Evolutionary conservation across 768 basidiomycete genomes (phyloP), one percentile per base, ranked within the genome.

Genomic region (Tylopilus cervinicoccineus): DNA sequence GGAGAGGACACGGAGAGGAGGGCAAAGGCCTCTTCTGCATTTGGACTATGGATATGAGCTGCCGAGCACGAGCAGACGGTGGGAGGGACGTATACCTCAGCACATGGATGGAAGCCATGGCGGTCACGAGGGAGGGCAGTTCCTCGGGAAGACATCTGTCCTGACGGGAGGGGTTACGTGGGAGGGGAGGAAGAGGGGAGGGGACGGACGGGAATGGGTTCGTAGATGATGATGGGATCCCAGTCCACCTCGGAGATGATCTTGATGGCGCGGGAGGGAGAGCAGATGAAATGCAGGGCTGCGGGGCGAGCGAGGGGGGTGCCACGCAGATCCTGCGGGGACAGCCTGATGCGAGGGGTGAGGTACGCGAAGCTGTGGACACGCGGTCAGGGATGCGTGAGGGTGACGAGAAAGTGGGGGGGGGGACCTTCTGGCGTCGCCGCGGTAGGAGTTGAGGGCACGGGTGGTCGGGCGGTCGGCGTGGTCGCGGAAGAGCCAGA

Each of bases 211-310:
- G 90, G 91, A 53, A 93, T 87, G 2, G 93, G 93, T 67, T 94
- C 92, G 56, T 84, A 95, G 36, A 93, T 80, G 2, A 79, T 75
- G 38, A 70, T 70, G 5, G 92, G 86, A 8, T 68, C 58, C 88
- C 91, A 92, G 10, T 70, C 61, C 12, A 86, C 74, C 63, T 93
- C 84, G 29, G 77, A 73, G 52, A 88, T 70, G 48, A 94, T 85
- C 5, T 70, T 70, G 13, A 71, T 64, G 5, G 89, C 88, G 36
- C 93, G 78, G 2, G 71, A 62, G 0, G 93, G 91, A 4, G 90
- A 90, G 61, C 91, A 94, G 19, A 93, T 83, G 57, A 92, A 92
- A 65, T 96, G 93, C 36, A 95, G 59, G 17, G 73, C 74, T 16
- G 65, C 58, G 13, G 90, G 71, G 29, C 67, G 59, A 4, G 64